Evolutionary conservation across 1,139 yeast genomes (phyloP).

Genomic region (Suhomyces panamericanus): DNA sequence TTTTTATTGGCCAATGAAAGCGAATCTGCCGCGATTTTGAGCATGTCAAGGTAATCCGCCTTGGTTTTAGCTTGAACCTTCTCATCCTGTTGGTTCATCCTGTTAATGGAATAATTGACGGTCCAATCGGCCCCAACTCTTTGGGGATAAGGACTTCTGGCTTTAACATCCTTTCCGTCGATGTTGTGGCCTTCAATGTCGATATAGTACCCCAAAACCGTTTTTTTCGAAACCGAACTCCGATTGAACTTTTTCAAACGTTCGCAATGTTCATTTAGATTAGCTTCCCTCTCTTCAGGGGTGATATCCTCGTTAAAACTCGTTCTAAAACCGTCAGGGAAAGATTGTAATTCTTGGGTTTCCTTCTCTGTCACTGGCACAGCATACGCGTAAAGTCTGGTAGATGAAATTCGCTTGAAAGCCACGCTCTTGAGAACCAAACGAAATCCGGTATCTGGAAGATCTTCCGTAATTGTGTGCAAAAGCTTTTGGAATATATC

Average conservation of each 20-base stretch:
- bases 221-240: conserved; percentile 8
- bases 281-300: conserved; percentile 16
- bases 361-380: conserved; percentile 32
- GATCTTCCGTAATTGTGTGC: conserved; percentile 34
- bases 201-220: conserved; percentile 13
- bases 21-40: conserved; percentile 13
- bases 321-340: conserved; percentile 21
- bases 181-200: conserved; percentile 15
- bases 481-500: conserved; percentile 56
- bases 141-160: conserved; percentile 14
- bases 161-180: conserved; percentile 12
- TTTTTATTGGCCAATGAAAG: conserved; percentile 10
- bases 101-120: conserved; percentile 14
- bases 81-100: conserved; percentile 5
- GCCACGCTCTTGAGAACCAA: conserved; percentile 28
- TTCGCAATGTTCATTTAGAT: conserved; percentile 19
- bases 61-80: conserved; percentile 4
- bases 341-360: conserved; percentile 26
- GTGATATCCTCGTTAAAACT: conserved; percentile 24
- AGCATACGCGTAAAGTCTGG: conserved; percentile 31
- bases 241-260: conserved; percentile 20
- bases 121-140: conserved; percentile 16
- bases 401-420: conserved; percentile 7
- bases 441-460: conserved; percentile 31
- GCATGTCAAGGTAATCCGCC: conserved; percentile 13